Percentiles rank a stretch among this genome's conserved stretches.
phyloP scores from a whole-genome alignment of 257 asterid species.

The Fraxinus cuspidata region DNA sequence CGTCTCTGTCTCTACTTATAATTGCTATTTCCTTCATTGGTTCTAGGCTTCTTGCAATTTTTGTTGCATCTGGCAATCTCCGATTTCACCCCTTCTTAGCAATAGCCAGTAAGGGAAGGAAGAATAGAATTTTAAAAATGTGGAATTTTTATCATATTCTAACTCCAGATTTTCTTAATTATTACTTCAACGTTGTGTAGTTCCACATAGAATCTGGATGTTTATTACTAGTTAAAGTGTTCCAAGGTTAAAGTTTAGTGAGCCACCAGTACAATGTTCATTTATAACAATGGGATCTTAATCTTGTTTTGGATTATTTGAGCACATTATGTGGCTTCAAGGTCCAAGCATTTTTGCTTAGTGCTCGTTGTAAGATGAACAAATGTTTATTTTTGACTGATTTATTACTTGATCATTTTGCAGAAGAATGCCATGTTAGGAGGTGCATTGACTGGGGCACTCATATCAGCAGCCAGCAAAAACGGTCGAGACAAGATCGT shows the following conservation, averaged over 20 bases:
- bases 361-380: neutral
- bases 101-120: neutral
- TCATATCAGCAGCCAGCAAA: conserved; percentile 53
- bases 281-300: neutral
- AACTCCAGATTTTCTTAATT: neutral
- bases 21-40: no score
- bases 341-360: neutral
- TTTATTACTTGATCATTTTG: conserved; percentile 20
- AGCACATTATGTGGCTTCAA: neutral
- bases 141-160: neutral
- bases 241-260: neutral
- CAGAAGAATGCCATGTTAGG: conserved; percentile 81
- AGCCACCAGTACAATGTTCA: neutral
- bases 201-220: neutral
- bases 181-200: neutral
- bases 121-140: neutral
- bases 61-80: neutral
- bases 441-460: conserved; percentile 75
- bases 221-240: neutral
- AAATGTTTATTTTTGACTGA: neutral
- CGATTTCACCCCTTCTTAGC: neutral
- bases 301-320: neutral
- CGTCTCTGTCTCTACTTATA: no score
- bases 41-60: no score
- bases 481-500: conserved; percentile 62